These are phyloP conservation scores for Candida rishiriensis DNA, from an alignment of 805 yeast genomes.

Conservation along the genomic window DNA sequence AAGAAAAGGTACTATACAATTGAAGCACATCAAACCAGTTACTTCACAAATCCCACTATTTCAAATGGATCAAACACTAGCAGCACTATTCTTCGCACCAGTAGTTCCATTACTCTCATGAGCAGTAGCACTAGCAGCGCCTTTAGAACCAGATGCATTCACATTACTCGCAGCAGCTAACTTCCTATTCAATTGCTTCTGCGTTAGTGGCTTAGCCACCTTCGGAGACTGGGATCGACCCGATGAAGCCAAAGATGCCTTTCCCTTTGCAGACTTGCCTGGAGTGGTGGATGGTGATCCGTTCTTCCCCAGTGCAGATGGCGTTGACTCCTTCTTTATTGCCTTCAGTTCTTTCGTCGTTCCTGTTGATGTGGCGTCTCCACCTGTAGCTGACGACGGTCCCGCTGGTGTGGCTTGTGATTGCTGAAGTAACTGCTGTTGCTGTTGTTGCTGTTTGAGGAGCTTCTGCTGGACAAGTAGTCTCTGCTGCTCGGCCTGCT, in stretches of 20 bases:
- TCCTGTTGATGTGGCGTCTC: neutral
- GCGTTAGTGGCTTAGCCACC: slow-evolving; percentile 1
- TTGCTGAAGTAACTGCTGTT: slow-evolving; percentile 16
- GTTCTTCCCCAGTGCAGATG: neutral
- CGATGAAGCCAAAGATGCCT: neutral
- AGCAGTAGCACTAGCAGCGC: neutral
- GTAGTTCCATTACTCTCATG: neutral
- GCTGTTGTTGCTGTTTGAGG: slow-evolving; percentile 33
- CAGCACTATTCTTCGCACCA: too few species aligned
- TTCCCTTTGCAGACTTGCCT: slow-evolving; percentile 2
- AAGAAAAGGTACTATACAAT: too few species aligned
- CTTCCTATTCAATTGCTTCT: slow-evolving; percentile 5
- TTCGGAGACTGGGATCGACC: slow-evolving; percentile 7
- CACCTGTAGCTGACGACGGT: neutral
- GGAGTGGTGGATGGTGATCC: neutral
- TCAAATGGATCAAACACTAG: too few species aligned
- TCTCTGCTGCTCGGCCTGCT: slow-evolving; percentile 42
- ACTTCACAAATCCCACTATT: too few species aligned
- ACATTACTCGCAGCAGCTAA: neutral
- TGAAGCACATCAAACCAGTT: too few species aligned
- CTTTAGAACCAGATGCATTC: neutral
- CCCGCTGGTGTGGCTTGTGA: slow-evolving; percentile 9
- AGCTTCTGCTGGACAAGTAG: slow-evolving; percentile 26
- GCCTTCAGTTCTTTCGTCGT: neutral
- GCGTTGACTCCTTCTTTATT: neutral